Base-by-base conservation (phyloP, 805 yeast genomes). In the Debaryomyces hansenii region DNA sequence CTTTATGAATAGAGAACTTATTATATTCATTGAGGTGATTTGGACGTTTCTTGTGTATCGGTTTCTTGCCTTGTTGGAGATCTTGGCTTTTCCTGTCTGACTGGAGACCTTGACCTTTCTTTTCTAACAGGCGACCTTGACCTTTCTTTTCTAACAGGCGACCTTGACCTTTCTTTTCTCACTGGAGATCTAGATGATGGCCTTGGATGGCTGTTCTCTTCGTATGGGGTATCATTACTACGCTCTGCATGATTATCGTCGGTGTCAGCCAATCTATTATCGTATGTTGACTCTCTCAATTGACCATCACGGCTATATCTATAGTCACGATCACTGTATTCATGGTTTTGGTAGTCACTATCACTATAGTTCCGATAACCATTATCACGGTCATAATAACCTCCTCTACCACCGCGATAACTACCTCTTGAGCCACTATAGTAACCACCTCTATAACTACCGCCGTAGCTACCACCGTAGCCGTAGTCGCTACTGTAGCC, bases 91-190 rank as follows among this genome's bases (percentile, higher is more conserved):
- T 31, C 34, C 7, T 31, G 14, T 31, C 11, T 31, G 3, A 11
- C 67, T 41, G 76, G 74, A 18, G 75, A 70, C 55, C 73, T 62
- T 40, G 72, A 67, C 47, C 67, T 60, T 18, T 65, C 67, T 44
- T 72, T 62, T 53, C 63, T 59, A n/a, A 14, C 34, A 53, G 72
- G 70, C 11, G 72, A 66, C 48, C 74, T 55, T 39, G 66, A 59
- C 29, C 55, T 53, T 20, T 56, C 58, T 31, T 67, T 55, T 45
- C 58, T 51, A 12, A 31, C 34, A 53, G 72, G 70, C 12, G 72
- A 66, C 48, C 75, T 55, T 39, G 66, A 59, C 29, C 55, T 53
- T 21, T 56, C 58, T 33, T 67, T 56, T 45, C 58, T 51, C 6
- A 52, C 59, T 3, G 52, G 49, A 12, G 54, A 45, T 41, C 56